Evolutionary conservation across 345 rosid species (phyloP), one percentile per base, ranked within the genome.

Genomic region (Chamaenerion angustifolium): DNA sequence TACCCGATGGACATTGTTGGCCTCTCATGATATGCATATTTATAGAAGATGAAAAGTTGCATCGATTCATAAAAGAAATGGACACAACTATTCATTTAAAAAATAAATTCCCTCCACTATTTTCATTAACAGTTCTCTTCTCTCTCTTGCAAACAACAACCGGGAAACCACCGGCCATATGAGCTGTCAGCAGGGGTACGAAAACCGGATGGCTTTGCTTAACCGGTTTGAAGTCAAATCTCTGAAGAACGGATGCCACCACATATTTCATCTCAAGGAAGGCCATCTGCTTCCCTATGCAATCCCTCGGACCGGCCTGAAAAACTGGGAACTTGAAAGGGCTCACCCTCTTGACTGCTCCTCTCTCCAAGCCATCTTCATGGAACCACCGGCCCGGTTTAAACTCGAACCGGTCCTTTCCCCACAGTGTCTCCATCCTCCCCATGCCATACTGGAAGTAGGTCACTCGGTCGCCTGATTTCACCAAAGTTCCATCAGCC

Each of bases 401-500:
- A 74, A 81, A 88, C 57, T 79, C 60, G 44, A 50, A 48, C 68
- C 82, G 53, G 48, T 83, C 82, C 58, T 59, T 50, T 11, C 96
- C 90, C 96, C 96, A 88, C 42, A 83, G 49, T 31, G 70, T 68
- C 37, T 88, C 85, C 85, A 81, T 79, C 66, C 96, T 74, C 49
- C 96, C 94, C 96, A 81, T 81, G 15, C 94, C 96, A 43, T 83
- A 88, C 0, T 87, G 94, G 47, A 83, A 79, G 55, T 77, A 88
- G 3, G 94, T 88, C 8, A 88, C 96, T 46, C 96, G 76, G 43
- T 83, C 90, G 42, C 96, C 96, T 0, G 85, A 78, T 54, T 49
- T 69, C 25, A 88, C 79, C 0, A 11, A 9, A 7, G 88, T 81
- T 12, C 85, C 83, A 45, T 83, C 96, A 0, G 94, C 88, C 64